phyloP scores from a whole-genome alignment of 2,329 filamentous ascomycete species.

The Ramichloridium luteum region DNA sequence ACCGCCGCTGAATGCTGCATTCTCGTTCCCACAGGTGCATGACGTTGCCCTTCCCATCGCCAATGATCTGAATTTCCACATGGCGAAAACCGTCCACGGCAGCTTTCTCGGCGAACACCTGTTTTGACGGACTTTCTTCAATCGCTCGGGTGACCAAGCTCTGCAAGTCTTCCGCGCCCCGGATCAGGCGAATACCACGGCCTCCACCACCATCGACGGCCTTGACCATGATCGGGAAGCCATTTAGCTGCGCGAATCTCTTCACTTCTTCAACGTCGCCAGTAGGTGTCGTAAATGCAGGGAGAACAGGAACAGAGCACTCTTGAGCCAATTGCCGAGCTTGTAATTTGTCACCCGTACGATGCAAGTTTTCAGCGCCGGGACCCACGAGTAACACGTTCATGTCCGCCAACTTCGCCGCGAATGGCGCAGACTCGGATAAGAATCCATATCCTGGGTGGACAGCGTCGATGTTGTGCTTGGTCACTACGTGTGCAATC shows the following conservation, averaged over 20 bases:
- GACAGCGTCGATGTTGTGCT: slow-evolving; percentile 42
- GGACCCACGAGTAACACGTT: slow-evolving; percentile 42
- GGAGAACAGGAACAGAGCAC: slow-evolving; percentile 41
- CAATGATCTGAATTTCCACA: slow-evolving; percentile 49
- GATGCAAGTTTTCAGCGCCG: slow-evolving; percentile 43
- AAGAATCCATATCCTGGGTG: slow-evolving; percentile 54
- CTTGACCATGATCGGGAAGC: slow-evolving; percentile 49
- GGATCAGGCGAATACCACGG: slow-evolving; percentile 45
- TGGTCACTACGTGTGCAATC: slow-evolving; percentile 36
- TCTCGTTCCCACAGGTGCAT: slow-evolving; percentile 49
- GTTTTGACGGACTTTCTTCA: slow-evolving; percentile 46
- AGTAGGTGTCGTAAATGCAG: slow-evolving; percentile 36
- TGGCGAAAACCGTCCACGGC: slow-evolving; percentile 50
- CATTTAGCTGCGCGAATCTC: slow-evolving; percentile 46
- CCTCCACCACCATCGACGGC: slow-evolving; percentile 54
- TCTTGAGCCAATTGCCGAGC: slow-evolving; percentile 40
- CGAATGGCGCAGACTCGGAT: slow-evolving; percentile 42
- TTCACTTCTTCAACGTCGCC: slow-evolving; percentile 31
- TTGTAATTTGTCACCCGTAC: slow-evolving; percentile 45
- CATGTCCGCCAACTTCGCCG: slow-evolving; percentile 36
- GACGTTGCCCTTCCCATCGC: slow-evolving; percentile 41
- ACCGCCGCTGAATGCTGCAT: slow-evolving; percentile 47
- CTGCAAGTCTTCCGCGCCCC: slow-evolving; percentile 32
- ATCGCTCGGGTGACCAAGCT: slow-evolving; percentile 39
- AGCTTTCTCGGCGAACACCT: slow-evolving; percentile 50